These are phyloP conservation scores for Neurospora sp. DNA, from an alignment of 495 filamentous ascomycete species.

Conservation along the genomic window DNA sequence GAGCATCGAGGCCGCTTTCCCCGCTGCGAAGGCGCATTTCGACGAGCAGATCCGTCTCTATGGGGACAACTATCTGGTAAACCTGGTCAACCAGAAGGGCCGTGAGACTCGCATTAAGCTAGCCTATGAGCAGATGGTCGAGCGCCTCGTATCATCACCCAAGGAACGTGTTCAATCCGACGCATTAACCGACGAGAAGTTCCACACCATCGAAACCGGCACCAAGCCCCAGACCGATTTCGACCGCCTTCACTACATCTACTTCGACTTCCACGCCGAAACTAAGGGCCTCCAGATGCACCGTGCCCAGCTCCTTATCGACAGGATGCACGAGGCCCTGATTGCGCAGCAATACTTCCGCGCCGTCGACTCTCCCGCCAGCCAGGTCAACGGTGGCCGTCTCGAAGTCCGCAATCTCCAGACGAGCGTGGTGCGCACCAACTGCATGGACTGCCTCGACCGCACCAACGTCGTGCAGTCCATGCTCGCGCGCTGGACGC, in stretches of 20 bases:
- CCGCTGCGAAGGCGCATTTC: slow-evolving; percentile 77
- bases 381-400: slow-evolving; percentile 45
- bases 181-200: slow-evolving; percentile 59
- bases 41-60: slow-evolving; percentile 84
- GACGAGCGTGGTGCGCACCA: slow-evolving; percentile 82
- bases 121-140: slow-evolving; percentile 83
- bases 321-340: slow-evolving; percentile 64
- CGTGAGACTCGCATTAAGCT: slow-evolving; percentile 78
- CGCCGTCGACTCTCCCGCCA: slow-evolving; percentile 70
- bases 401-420: slow-evolving; percentile 73
- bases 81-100: slow-evolving; percentile 91
- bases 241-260: slow-evolving; percentile 85
- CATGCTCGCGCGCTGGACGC: slow-evolving; percentile 78
- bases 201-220: slow-evolving; percentile 63
- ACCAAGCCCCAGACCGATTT: slow-evolving; percentile 44
- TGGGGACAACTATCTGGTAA: slow-evolving; percentile 93
- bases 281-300: slow-evolving; percentile 93
- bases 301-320: slow-evolving; percentile 74
- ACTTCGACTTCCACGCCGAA: slow-evolving; percentile 98
- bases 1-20: slow-evolving; percentile 68
- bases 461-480: slow-evolving; percentile 96
- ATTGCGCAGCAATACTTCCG: slow-evolving; percentile 82
- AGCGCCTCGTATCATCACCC: slow-evolving; percentile 59
- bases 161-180: slow-evolving; percentile 50
- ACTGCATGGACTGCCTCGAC: slow-evolving; percentile 98